Evolutionary conservation across 306 rosid species (phyloP).

Genomic region (Medicago lupulina): DNA sequence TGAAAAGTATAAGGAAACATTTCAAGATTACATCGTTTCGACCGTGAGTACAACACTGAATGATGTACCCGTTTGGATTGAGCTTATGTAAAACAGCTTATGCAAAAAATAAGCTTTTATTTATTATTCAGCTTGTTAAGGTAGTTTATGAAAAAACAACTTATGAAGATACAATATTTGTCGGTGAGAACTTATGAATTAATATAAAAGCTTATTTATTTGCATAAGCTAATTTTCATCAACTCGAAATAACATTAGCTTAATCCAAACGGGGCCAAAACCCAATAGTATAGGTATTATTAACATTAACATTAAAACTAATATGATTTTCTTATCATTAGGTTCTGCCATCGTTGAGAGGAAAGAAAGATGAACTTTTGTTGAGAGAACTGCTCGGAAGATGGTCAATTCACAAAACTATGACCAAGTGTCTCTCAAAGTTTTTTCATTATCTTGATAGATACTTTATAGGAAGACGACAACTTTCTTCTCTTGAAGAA

Average conservation of each 20-base stretch:
- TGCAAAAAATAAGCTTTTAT: too few relatives aligned
- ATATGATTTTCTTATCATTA: background rate
- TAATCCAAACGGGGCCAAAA: too few relatives aligned
- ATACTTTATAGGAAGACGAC: constrained; percentile 54
- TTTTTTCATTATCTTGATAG: constrained; percentile 68
- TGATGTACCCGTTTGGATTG: too few relatives aligned
- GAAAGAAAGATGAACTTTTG: constrained; percentile 71
- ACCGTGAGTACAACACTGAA: background rate
- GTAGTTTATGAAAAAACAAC: too few relatives aligned
- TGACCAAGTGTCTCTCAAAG: constrained; percentile 76
- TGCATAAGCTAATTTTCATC: too few relatives aligned
- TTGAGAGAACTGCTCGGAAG: constrained; percentile 73
- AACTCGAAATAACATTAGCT: too few relatives aligned
- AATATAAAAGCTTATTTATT: too few relatives aligned
- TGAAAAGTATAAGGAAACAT: background rate
- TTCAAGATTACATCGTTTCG: background rate
- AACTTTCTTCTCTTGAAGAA: constrained; percentile 69
- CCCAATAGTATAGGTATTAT: too few relatives aligned
- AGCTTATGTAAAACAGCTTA: too few relatives aligned
- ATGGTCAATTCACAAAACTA: constrained; percentile 80
- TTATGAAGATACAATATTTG: too few relatives aligned
- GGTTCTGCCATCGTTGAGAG: constrained; percentile 67
- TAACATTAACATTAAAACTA: background rate
- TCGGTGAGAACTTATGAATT: too few relatives aligned
- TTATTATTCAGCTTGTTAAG: too few relatives aligned